These are phyloP conservation scores for Fraxinus floribunda DNA, from an alignment of 305 asterid species.

Conservation along the genomic window DNA sequence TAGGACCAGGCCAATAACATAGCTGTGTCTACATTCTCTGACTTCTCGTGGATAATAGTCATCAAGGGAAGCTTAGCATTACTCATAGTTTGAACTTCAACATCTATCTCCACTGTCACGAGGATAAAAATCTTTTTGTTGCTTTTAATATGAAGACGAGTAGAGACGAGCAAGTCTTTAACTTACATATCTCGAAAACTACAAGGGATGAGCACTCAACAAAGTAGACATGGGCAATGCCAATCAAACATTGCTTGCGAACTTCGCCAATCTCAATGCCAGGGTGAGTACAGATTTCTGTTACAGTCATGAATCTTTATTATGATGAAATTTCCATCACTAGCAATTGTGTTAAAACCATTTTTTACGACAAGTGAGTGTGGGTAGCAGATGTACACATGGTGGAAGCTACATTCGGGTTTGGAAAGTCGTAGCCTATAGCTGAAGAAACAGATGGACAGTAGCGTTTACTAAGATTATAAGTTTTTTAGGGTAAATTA, in stretches of 20 bases:
- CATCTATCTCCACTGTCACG: not conserved
- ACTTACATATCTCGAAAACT: not conserved
- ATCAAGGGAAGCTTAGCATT: not conserved
- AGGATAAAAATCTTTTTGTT: not conserved
- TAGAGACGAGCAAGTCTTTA: not conserved
- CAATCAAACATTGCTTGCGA: not conserved
- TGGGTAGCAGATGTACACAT: not conserved
- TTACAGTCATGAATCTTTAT: not conserved
- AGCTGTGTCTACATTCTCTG: not conserved
- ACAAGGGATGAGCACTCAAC: not conserved
- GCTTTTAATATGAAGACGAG: not conserved
- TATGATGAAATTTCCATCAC: not conserved
- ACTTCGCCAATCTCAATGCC: not conserved
- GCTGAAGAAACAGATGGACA: not conserved
- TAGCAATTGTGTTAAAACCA: not conserved
- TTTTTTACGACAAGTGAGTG: not conserved
- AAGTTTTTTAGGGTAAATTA: not conserved
- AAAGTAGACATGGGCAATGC: not conserved
- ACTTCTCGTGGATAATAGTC: not conserved
- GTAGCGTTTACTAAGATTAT: not conserved
- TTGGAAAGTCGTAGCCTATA: not conserved
- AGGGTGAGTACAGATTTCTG: not conserved
- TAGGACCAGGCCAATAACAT: not conserved
- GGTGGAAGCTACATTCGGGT: not conserved
- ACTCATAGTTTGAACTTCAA: not conserved